A percentile compares a stretch with the other conserved stretches of the same genome.
Conservation (phyloP, 2,329 filamentous ascomycete genomes). For the Emmonsia crescens region DNA sequence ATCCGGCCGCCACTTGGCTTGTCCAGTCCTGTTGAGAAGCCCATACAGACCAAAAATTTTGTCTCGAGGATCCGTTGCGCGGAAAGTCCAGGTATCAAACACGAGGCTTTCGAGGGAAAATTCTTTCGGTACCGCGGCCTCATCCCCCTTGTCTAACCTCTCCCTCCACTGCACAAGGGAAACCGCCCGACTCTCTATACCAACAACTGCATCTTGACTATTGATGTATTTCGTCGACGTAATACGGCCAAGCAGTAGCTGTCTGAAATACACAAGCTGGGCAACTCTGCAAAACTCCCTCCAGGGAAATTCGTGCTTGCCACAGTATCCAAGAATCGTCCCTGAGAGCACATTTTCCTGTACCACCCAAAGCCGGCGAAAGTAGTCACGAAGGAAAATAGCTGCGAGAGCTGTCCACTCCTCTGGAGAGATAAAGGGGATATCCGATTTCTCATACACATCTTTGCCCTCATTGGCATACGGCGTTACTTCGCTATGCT, state of each 20-base stretch:
- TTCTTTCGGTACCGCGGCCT: not conserved
- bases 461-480: conserved; percentile 1
- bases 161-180: conserved; percentile 8
- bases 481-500: conserved; percentile 1
- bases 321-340: conserved; percentile 11
- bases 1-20: conserved; percentile 4
- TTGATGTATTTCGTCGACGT: conserved; percentile 5
- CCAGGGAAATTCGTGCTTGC: conserved; percentile 9
- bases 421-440: conserved; percentile 8
- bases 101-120: conserved; percentile 7
- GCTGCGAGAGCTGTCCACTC: conserved; percentile 10
- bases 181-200: conserved; percentile 3
- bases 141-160: not conserved
- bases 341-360: conserved; percentile 15
- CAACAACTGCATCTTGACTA: not conserved
- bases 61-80: conserved; percentile 10
- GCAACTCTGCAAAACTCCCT: conserved; percentile 6
- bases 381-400: conserved; percentile 15
- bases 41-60: conserved; percentile 11
- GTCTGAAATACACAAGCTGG: conserved; percentile 4
- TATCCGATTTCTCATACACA: conserved; percentile 4
- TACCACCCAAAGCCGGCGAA: conserved; percentile 16
- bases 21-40: conserved; percentile 3
- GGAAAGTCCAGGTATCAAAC: conserved; percentile 9
- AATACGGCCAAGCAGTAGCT: not conserved